phyloP scores from a whole-genome alignment of 2,329 filamentous ascomycete species.

The Endocalyx cinctus region DNA sequence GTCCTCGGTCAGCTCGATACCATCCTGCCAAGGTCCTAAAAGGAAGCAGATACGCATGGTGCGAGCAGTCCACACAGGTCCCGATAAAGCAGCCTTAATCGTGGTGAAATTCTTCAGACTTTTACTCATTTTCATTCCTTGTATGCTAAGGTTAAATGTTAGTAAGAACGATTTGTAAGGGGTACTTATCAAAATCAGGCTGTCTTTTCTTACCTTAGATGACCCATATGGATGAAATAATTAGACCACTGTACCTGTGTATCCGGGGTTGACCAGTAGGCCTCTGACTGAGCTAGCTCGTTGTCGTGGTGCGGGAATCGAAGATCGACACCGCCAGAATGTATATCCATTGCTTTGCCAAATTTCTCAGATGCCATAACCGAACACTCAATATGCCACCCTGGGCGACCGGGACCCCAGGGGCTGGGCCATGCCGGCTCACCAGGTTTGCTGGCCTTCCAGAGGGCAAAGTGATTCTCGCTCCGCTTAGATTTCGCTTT shows the following conservation, averaged over 20 bases:
- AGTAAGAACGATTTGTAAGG: no score
- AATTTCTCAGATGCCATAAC: conserved; percentile 92
- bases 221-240: conserved; percentile 94
- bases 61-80: conserved; percentile 5
- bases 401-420: conserved; percentile 81
- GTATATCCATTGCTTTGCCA: conserved; percentile 81
- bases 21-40: conserved; percentile 9
- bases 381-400: conserved; percentile 97
- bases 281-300: conserved; percentile 71
- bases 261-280: conserved; percentile 53
- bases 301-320: conserved; percentile 93
- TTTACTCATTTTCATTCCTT: conserved; percentile 12
- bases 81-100: conserved; percentile 6
- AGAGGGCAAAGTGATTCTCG: conserved; percentile 82
- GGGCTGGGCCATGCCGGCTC: conserved; percentile 86
- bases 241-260: conserved; percentile 78
- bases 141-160: conserved; percentile 5
- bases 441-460: conserved; percentile 88
- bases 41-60: conserved; percentile 12
- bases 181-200: no score
- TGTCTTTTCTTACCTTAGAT: no score
- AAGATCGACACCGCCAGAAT: conserved; percentile 88
- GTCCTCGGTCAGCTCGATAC: conserved; percentile 10
- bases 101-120: conserved; percentile 11
- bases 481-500: conserved; percentile 65